Base-by-base conservation (phyloP, 306 rosid species). In the Potentilla sterilis region DNA sequence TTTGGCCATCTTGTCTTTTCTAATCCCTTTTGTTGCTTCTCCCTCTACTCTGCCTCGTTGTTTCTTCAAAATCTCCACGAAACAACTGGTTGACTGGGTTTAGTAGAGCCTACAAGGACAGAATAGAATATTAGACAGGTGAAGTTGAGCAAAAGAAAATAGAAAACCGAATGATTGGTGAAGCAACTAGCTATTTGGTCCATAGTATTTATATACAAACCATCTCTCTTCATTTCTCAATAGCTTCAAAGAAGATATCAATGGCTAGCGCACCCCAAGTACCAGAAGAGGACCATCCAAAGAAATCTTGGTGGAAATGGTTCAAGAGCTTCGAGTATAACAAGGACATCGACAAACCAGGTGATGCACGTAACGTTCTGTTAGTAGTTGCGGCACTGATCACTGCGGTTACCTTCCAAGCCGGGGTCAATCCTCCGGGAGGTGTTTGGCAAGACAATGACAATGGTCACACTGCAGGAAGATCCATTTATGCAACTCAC, bases 381-480 rank as follows among this genome's bases (percentile, higher is more conserved):
- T 70, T 86, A 0, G 40, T 81, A 4, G 57, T 86, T 3, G 78
- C 73, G 21, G 75, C 87, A 0, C 77, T 83, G 54, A 78, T 83
- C 64, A 67, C 87, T 2, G 77, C 84, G 3, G 87, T 77, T 38
- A 79, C 87, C 18, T 83, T 80, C 74, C 85, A 86, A 74, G 89
- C 83, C 2, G 83, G 83, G 1, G 69, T 85, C 9, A 83, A 74
- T 9, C 87, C 82, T 40, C 87, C 82, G 1, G 87, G 87, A n/a
- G 87, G 89, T 1, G 81, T 86, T 43, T 83, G 89, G 89, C 84
- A 86, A 61, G 81, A 85, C 5, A 9, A 2, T 16, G 0, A 0
- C 0, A 2, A 37, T 4, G 75, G 14, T 7, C 72, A 70, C 21
- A n/a, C 7, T 1, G 75, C 82, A 0, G 85, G 85, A 7, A 69